Conservation (phyloP, 805 yeast species). For the Sugiyamaella lignohabitans region DNA sequence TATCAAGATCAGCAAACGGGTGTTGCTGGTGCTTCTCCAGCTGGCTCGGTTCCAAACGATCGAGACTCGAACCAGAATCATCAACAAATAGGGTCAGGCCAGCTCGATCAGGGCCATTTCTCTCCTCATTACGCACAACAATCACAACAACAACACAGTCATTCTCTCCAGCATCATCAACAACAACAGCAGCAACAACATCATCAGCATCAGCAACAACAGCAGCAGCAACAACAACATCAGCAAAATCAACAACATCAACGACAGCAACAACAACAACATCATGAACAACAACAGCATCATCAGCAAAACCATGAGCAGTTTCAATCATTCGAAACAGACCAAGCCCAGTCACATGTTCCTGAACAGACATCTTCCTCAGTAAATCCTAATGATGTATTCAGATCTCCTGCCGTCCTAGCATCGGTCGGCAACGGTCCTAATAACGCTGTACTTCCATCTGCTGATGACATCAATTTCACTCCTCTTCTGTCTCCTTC, state of each 20-base stretch:
- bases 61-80: too few species aligned
- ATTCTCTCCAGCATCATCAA: slow-evolving; percentile 1
- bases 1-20: neutral
- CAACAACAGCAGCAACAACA: slow-evolving; percentile 5
- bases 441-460: slow-evolving; percentile 5
- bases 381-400: slow-evolving; percentile 20
- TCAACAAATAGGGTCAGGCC: neutral
- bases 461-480: slow-evolving; percentile 49
- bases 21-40: too few species aligned
- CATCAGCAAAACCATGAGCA: slow-evolving; percentile 3
- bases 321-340: neutral
- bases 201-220: slow-evolving; percentile 6
- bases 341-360: slow-evolving; percentile 3
- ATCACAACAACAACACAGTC: neutral
- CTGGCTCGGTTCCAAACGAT: too few species aligned
- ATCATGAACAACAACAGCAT: slow-evolving; percentile 9
- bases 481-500: slow-evolving; percentile 73
- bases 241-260: slow-evolving; percentile 1
- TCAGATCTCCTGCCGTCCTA: slow-evolving; percentile 17
- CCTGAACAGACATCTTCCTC: slow-evolving; percentile 18
- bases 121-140: neutral
- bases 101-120: neutral
- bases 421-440: slow-evolving; percentile 6
- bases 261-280: slow-evolving; percentile 6
- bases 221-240: slow-evolving; percentile 2